These are phyloP conservation scores for Salix dunnii DNA, from an alignment of 345 rosid species.

Conservation along the genomic window DNA sequence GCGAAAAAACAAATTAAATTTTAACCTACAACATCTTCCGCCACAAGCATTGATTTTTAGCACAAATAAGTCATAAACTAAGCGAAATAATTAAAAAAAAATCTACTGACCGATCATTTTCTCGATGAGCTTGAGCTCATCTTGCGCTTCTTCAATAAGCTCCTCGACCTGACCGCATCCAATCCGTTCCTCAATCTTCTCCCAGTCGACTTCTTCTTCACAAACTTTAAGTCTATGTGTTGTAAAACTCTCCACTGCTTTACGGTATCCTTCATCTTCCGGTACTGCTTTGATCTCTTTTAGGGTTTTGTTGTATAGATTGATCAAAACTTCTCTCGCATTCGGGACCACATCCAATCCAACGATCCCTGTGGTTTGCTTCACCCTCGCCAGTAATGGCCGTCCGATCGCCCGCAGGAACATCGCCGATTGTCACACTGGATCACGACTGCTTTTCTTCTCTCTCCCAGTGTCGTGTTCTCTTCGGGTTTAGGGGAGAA, in stretches of 20 bases:
- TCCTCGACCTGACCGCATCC: slow-evolving; percentile 99
- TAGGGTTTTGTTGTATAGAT: slow-evolving; percentile 80
- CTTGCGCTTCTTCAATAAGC: slow-evolving; percentile 93
- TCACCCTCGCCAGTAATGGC: slow-evolving; percentile 87
- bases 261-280: slow-evolving; percentile 91
- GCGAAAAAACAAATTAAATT: background rate
- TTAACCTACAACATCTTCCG: background rate
- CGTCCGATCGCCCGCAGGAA: slow-evolving; percentile 74
- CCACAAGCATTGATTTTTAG: background rate
- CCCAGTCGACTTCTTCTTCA: slow-evolving; percentile 84
- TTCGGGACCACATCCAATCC: slow-evolving; percentile 95
- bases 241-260: slow-evolving; percentile 91
- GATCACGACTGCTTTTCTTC: background rate
- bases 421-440: slow-evolving; percentile 30
- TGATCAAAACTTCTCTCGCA: slow-evolving; percentile 76
- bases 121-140: slow-evolving; percentile 83
- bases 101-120: slow-evolving; percentile 79
- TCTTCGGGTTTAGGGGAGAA: background rate
- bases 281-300: slow-evolving; percentile 94
- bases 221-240: slow-evolving; percentile 71
- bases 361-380: slow-evolving; percentile 91
- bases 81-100: background rate
- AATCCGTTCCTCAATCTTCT: slow-evolving; percentile 71
- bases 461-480: background rate
- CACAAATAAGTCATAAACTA: background rate